Conservation (phyloP, 805 yeast species). For the Lachancea thermotolerans region DNA sequence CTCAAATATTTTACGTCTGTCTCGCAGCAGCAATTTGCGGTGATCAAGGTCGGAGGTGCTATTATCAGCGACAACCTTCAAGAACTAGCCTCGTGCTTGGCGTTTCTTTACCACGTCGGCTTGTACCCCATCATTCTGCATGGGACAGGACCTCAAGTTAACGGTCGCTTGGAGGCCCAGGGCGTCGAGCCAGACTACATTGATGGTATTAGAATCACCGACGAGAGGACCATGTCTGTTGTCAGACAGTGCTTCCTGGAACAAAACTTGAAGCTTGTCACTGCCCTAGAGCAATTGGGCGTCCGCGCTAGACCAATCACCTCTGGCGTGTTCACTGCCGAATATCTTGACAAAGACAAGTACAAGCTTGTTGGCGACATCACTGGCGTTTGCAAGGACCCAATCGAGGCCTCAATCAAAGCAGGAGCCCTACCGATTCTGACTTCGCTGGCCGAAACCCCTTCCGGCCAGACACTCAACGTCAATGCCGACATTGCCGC, state of each 20-base stretch:
- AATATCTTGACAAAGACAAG: conserved; percentile 81
- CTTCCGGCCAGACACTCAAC: conserved; percentile 92
- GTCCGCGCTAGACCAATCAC: conserved; percentile 98
- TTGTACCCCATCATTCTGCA: conserved; percentile 93
- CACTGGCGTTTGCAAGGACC: conserved; percentile 75
- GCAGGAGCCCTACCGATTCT: conserved; percentile 96
- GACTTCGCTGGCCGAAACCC: conserved; percentile 94
- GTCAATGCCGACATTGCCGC: conserved; percentile 99
- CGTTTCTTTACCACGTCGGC: conserved; percentile 95
- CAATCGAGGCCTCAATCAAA: conserved; percentile 87
- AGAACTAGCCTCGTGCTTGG: conserved; percentile 90
- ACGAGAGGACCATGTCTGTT: conserved; percentile 89
- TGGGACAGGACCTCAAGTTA: conserved; percentile 99
- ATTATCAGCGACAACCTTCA: conserved; percentile 91
- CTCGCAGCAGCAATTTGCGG: conserved; percentile 94
- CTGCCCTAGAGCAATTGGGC: conserved; percentile 93
- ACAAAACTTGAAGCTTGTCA: conserved; percentile 89
- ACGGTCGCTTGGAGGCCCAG: conserved; percentile 83
- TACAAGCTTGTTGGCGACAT: conserved; percentile 91
- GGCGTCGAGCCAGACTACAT: conserved; percentile 94
- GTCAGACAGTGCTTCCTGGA: conserved; percentile 93
- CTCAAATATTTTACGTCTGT: conserved; percentile 94
- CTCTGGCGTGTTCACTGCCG: conserved; percentile 94
- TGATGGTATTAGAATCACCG: conserved; percentile 95
- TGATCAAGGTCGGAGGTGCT: conserved; percentile 98